These are phyloP conservation scores for Terfezia boudieri DNA, from an alignment of 495 filamentous ascomycete genomes.

Conservation along the genomic window DNA sequence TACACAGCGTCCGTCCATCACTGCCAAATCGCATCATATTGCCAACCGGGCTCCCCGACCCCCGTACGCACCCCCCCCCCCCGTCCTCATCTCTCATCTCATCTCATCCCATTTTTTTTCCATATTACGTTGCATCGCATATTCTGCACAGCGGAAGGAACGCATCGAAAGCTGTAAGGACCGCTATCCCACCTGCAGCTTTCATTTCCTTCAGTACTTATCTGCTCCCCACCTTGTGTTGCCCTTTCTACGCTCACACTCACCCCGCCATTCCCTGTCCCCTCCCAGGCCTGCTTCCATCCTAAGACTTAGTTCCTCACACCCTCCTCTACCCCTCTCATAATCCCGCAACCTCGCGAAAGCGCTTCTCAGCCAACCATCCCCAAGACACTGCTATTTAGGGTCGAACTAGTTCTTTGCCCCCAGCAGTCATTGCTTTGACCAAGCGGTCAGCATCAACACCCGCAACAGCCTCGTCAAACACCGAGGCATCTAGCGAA, in stretches of 20 bases:
- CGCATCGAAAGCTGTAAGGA: not conserved
- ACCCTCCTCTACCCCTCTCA: not conserved
- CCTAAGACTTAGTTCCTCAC: not conserved
- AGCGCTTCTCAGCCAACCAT: not conserved
- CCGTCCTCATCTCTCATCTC: not conserved
- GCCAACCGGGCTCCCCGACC: not conserved
- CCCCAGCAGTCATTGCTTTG: not conserved
- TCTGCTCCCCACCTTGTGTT: not conserved
- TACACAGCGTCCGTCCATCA: too few species aligned
- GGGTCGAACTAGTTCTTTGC: not conserved
- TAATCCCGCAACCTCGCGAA: not conserved
- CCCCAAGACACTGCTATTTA: not conserved
- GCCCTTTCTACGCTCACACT: not conserved
- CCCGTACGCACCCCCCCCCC: not conserved
- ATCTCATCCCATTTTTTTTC: not conserved
- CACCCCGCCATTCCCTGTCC: not conserved
- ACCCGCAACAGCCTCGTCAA: too few species aligned
- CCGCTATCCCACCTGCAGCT: not conserved
- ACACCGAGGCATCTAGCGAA: too few species aligned
- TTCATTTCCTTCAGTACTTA: not conserved
- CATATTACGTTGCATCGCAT: not conserved
- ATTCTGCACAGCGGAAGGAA: not conserved
- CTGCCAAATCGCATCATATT: not conserved
- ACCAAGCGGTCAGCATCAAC: not conserved
- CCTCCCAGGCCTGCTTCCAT: not conserved